These are phyloP conservation scores for Kuraishia borneana DNA, from an alignment of 805 yeast genomes.

Conservation along the genomic window DNA sequence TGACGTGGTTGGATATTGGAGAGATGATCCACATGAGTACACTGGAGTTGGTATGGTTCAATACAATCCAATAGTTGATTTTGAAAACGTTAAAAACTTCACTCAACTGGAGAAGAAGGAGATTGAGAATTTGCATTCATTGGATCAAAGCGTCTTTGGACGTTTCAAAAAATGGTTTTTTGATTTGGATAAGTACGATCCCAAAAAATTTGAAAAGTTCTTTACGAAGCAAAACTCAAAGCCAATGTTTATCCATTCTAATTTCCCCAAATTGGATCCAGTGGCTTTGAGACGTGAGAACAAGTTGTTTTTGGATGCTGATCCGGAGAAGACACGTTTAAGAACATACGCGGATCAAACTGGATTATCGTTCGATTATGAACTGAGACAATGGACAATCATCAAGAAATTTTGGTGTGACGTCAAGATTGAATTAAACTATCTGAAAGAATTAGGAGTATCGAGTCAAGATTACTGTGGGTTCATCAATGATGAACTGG, in stretches of 20 bases:
- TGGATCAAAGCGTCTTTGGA: background rate
- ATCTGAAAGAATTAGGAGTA: conserved; percentile 12
- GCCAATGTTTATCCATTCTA: conserved; percentile 37
- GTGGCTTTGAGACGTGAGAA: conserved; percentile 22
- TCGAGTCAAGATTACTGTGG: conserved; percentile 32
- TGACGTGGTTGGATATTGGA: conserved; percentile 36
- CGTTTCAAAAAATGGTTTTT: background rate
- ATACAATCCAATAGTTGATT: conserved; percentile 37
- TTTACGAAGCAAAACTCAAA: conserved; percentile 13
- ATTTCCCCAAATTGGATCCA: conserved; percentile 46
- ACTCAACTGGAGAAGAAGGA: conserved; percentile 4
- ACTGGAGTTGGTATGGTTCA: conserved; percentile 50
- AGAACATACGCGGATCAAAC: conserved; percentile 19
- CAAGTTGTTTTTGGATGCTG: conserved; percentile 13
- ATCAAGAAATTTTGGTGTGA: conserved; percentile 29
- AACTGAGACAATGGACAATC: conserved; percentile 44
- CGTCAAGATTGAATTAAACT: conserved; percentile 11
- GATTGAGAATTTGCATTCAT: background rate
- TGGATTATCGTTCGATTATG: conserved; percentile 38
- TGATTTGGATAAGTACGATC: conserved; percentile 7
- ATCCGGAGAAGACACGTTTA: conserved; percentile 6
- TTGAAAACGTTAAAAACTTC: conserved; percentile 10
- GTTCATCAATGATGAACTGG: conserved; percentile 35
- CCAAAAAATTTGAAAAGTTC: conserved; percentile 8
- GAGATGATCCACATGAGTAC: conserved; percentile 17